phyloP scores from a whole-genome alignment of 2,329 filamentous ascomycete genomes.

The Aspergillus sp. region DNA sequence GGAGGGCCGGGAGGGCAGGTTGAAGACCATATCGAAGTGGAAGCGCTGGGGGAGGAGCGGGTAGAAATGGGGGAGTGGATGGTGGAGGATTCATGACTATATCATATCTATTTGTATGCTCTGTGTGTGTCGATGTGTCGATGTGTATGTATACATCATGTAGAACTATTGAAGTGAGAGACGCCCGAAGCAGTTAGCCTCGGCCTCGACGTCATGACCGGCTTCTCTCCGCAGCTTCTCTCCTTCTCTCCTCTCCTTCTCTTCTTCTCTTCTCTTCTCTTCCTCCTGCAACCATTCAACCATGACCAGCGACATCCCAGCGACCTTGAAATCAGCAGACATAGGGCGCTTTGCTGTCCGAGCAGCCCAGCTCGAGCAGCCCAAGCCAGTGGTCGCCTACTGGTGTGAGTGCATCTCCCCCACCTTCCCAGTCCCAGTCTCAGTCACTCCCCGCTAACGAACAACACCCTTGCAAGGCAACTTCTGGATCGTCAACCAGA shows the following conservation, averaged over 20 bases:
- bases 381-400: constrained; percentile 83
- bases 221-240: too few relatives aligned
- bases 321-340: constrained; percentile 67
- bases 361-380: constrained; percentile 71
- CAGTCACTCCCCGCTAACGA: too few relatives aligned
- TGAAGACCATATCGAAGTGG: constrained; percentile 35
- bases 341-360: constrained; percentile 75
- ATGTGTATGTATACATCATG: background rate
- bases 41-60: constrained; percentile 33
- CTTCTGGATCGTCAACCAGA: constrained; percentile 88
- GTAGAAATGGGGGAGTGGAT: constrained; percentile 36
- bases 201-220: too few relatives aligned
- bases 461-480: too few relatives aligned
- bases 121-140: background rate
- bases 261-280: constrained; percentile 4
- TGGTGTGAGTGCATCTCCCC: constrained; percentile 91
- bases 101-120: background rate
- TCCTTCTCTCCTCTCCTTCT: too few relatives aligned
- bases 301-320: constrained; percentile 66
- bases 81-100: constrained; percentile 22
- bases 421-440: too few relatives aligned
- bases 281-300: constrained; percentile 8
- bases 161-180: background rate
- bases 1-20: constrained; percentile 49
- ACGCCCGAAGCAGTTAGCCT: too few relatives aligned